Evolutionary conservation across 179 eudicot genomes (phyloP).

Genomic region (Beta corolliflora): DNA sequence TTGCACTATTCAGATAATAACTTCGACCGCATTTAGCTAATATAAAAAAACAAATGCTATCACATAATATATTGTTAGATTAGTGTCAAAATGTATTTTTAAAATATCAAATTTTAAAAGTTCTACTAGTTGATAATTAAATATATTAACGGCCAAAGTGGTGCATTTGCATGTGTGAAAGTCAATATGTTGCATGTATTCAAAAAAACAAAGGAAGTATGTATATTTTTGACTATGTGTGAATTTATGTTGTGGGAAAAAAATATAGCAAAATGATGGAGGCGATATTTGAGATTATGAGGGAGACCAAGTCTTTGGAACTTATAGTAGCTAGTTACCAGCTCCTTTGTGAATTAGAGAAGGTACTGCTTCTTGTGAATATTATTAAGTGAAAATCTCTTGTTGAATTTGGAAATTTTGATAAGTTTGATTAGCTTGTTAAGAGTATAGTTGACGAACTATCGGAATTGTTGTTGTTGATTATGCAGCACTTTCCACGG

Average conservation of each 20-base stretch:
- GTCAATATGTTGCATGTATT: too few relatives aligned
- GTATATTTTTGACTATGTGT: not conserved
- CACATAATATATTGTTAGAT: too few relatives aligned
- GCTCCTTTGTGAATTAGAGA: slow-evolving; percentile 69
- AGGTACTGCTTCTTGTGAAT: slow-evolving; percentile 42
- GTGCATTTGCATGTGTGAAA: too few relatives aligned
- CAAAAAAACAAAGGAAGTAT: too few relatives aligned
- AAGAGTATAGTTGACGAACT: not conserved
- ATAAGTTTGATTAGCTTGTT: not conserved
- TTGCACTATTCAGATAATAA: too few relatives aligned
- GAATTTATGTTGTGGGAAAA: slow-evolving; percentile 1
- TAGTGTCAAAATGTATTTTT: too few relatives aligned
- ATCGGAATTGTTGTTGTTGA: not conserved
- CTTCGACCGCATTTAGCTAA: too few relatives aligned
- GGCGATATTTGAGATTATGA: slow-evolving; percentile 70
- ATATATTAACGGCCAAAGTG: too few relatives aligned
- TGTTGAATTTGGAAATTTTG: not conserved
- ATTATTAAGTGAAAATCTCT: not conserved
- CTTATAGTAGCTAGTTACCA: slow-evolving; percentile 68
- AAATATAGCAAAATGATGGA: slow-evolving; percentile 71
- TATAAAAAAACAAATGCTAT: too few relatives aligned
- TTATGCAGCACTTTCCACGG: slow-evolving; percentile 72
- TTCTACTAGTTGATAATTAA: too few relatives aligned
- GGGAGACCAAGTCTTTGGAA: slow-evolving; percentile 73
- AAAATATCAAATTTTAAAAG: too few relatives aligned